phyloP scores from a whole-genome alignment of 768 basidiomycete species.

The Rhizopogon salebrosus region DNA sequence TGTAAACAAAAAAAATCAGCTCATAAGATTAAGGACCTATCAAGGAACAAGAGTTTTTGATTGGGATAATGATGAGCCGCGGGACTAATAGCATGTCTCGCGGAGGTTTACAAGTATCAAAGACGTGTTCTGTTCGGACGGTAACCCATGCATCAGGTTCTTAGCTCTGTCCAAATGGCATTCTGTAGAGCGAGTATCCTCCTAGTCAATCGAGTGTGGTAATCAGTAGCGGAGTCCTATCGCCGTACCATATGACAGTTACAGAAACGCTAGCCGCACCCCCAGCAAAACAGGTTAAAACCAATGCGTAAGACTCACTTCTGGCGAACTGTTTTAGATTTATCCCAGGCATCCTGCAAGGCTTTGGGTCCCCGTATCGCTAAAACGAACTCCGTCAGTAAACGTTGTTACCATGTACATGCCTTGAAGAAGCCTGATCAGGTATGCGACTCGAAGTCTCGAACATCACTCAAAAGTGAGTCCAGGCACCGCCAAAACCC shows the following conservation, averaged over 20 bases:
- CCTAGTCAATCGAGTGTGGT: background rate
- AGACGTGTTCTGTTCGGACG: background rate
- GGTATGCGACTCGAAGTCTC: slow-evolving; percentile 1
- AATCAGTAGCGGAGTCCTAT: background rate
- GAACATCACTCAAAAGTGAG: background rate
- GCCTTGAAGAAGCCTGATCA: background rate
- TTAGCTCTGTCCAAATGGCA: background rate
- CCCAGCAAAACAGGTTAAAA: background rate
- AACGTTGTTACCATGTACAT: no score
- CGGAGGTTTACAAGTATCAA: background rate
- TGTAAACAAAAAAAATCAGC: slow-evolving; percentile 23
- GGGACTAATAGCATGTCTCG: background rate
- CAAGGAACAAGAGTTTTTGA: slow-evolving; percentile 3
- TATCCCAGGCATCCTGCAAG: slow-evolving; percentile 85
- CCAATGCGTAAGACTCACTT: slow-evolving; percentile 52
- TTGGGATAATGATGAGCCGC: background rate
- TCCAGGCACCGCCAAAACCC: background rate
- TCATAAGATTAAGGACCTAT: background rate
- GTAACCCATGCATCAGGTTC: background rate
- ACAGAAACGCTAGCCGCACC: background rate
- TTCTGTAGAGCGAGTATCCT: background rate
- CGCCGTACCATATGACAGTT: background rate
- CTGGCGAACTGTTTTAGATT: slow-evolving; percentile 81
- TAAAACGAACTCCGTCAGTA: slow-evolving; percentile 19
- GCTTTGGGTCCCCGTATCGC: slow-evolving; percentile 79